Base-by-base conservation (phyloP, 1,284 basidiomycete genomes). In the Apiotrichum brassicae region DNA sequence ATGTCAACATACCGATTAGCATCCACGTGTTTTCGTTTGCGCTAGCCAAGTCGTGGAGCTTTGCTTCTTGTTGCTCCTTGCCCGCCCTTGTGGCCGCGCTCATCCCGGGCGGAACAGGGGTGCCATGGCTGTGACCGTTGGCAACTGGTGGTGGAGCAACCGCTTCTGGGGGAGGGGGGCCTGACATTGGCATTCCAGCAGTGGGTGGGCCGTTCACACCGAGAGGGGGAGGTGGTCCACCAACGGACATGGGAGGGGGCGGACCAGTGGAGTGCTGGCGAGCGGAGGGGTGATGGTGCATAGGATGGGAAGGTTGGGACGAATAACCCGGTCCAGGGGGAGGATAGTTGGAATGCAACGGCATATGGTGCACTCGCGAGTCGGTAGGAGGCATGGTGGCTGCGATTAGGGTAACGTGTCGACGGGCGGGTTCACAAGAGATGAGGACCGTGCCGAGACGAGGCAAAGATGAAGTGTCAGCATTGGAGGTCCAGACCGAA, bases 21-120 rank as follows among this genome's bases (percentile, higher is more conserved):
- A 92, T 80, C 89, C 89, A 93, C 35, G 89, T 93, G 71, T 88
- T 85, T 68, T 93, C 90, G 68, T 93, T 91, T 47, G 89, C 87
- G 33, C 78, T 77, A 22, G 83, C 82, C 43, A 93, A 79, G 62
- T 65, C 55, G 9, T 50, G 47, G 5, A 66, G 43, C 14, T 65
- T 30, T 24, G 43, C 42, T 13, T 68, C 65, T 53, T 64, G 60
- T 53, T 62, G 62, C 38, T 70, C 69, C 51, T 63, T 67, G 13
- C 60, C 66, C 19, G 60, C 56, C 20, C 63, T 38, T 2, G 57
- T 54, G 6, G 60, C 58, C 4, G 53, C 44, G 32, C 57, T 61
- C 26, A 58, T 48, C 5, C 37, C 41, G 4, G 28, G 8, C 1
- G 54, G 45, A 5, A 36, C 45, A 4, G 49, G 48, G 6, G 37